Evolutionary conservation across 1,139 yeast genomes (phyloP), one percentile per base, ranked within the genome.

Genomic region (Nakaseomyces bracarensis): DNA sequence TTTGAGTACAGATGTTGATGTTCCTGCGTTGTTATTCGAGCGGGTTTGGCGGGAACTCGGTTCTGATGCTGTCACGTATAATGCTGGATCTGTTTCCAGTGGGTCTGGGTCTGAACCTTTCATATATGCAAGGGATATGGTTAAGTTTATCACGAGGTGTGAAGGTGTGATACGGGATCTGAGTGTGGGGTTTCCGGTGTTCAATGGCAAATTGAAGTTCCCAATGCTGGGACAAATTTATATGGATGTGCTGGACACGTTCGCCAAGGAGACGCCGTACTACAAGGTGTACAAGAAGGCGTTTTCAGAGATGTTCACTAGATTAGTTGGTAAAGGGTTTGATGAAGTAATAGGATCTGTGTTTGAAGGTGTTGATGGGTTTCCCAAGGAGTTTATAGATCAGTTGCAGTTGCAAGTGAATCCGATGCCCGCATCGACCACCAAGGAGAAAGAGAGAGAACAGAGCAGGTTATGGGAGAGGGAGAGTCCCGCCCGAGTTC

Each of bases 21-120:
- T 13, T 7, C 13, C 22, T 20, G 39, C 14, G 16, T 18, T 23
- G 36, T 47, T 46, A 16, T 43, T 55, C 14, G 55, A 60, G 23
- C 43, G 46, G 13, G 64, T 64, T 3, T 65, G 69, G 69, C 40
- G 43, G 4, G 55, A 54, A 22, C 43, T 63, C 3, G 67, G 63
- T 41, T 42, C 42, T 9, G 44, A 42, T n/a, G 49, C n/a, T n/a
- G n/a, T n/a, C n/a, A n/a, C n/a, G n/a, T n/a, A n/a, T n/a, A n/a
- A n/a, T n/a, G n/a, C n/a, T n/a, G n/a, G n/a, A n/a, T n/a, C n/a
- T n/a, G n/a, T n/a, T n/a, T n/a, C n/a, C n/a, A n/a, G 49, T n/a
- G 66, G 64, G 2, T 60, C n/a, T n/a, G n/a, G n/a, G n/a, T n/a
- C n/a, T n/a, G n/a, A n/a, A n/a, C n/a, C n/a, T n/a, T n/a, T 57